phyloP scores from a whole-genome alignment of 495 filamentous ascomycete species.

The Chaetomidium leptoderma region DNA sequence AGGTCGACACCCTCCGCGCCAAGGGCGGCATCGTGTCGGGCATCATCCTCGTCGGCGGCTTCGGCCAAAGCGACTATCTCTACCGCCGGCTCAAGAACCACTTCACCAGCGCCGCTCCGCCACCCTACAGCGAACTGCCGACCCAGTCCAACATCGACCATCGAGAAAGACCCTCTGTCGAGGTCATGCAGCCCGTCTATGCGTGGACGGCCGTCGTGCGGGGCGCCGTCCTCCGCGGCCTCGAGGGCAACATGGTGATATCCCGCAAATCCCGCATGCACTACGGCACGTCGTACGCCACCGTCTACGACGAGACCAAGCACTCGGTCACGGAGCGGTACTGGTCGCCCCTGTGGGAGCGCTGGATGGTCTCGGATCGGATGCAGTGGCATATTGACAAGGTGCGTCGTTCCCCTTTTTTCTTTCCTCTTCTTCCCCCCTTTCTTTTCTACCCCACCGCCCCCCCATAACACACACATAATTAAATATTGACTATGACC shows the following conservation, averaged over 20 bases:
- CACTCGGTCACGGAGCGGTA: constrained; percentile 64
- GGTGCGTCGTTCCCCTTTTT: constrained; percentile 36
- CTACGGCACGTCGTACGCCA: constrained; percentile 75
- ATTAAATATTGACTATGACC: neutral
- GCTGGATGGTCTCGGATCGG: constrained; percentile 74
- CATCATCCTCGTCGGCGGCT: constrained; percentile 65
- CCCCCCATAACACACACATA: neutral
- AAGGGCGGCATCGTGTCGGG: constrained; percentile 63
- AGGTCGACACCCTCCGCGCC: constrained; percentile 54
- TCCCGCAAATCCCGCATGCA: constrained; percentile 63
- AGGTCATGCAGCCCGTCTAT: constrained; percentile 72
- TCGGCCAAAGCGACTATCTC: constrained; percentile 64
- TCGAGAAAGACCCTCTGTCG: constrained; percentile 47
- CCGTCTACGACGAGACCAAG: constrained; percentile 65
- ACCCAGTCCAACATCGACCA: constrained; percentile 47
- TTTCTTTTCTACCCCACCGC: neutral
- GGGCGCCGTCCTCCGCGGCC: constrained; percentile 60
- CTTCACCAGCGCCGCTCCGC: constrained; percentile 60
- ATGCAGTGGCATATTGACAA: constrained; percentile 80
- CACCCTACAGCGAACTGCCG: constrained; percentile 62
- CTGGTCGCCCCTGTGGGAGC: constrained; percentile 71
- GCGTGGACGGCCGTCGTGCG: constrained; percentile 75
- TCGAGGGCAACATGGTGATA: constrained; percentile 69
- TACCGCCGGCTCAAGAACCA: constrained; percentile 61
- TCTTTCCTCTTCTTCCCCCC: neutral